Evolutionary conservation across 2,329 filamentous ascomycete species (phyloP), one percentile per base, ranked within the genome.

Genomic region (Ophioceras dolichostomum): DNA sequence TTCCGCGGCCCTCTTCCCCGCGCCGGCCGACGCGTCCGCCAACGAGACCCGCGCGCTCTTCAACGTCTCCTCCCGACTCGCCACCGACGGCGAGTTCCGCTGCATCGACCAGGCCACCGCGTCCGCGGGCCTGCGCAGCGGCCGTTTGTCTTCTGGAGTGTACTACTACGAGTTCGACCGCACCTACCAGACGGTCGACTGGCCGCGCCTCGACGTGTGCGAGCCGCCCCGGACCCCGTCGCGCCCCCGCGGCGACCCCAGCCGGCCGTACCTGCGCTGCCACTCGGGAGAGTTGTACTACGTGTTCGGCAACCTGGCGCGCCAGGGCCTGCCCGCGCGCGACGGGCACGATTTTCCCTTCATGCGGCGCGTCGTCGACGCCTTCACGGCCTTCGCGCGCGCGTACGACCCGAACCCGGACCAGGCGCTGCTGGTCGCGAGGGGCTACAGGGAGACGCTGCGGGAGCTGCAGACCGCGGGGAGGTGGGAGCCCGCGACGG

Each of bases 121-220:
- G 6, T 68, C 67, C 47, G 59, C 68, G 0, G 70, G 64, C 3
- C 54, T 65, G 1, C 40, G 49, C 13, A 62, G 59, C 13, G 53
- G 56, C 3, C 61, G 64, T 0, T 68, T 76, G 47, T 50, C 59
- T 20, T 53, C 58, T 1, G 12, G 16, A 14, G 57, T 72, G 0
- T 77, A 70, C 49, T 76, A 67, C 49, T 79, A 78, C 53, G 68
- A 76, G 49, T 70, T 77, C 45, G 68, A 75, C 41, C 64, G 73
- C 32, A 68, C 67, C 0, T 72, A 70, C 45, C 61, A 63, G 39
- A 66, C 63, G 1, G 64, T 64, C 34, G 67, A 67, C 26, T 74
- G 70, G 22, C 73, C 76, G 34, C 56, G 61, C 16, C 59, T 69
- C 3, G 66, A 69, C 31, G 58, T 66, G 1, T 69, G 66, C 61